Percentiles rank a stretch among this genome's conserved stretches.
Evolutionary conservation across 1,139 yeast genomes (phyloP).

Genomic region (Blastobotrys indianensis): DNA sequence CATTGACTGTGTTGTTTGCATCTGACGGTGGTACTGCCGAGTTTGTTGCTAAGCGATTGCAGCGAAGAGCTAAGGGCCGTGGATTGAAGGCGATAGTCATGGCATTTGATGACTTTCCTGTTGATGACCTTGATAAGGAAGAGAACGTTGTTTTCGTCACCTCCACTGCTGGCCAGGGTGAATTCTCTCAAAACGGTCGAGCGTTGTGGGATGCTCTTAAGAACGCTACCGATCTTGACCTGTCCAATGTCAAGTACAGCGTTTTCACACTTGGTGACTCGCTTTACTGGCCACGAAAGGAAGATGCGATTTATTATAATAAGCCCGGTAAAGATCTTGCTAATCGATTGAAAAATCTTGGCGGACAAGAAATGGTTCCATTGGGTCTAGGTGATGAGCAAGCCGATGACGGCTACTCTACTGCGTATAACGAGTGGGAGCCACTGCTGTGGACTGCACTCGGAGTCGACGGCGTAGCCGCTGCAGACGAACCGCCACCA

Average conservation of each 20-base stretch:
- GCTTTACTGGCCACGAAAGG: conserved; percentile 94
- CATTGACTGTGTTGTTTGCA: conserved; percentile 82
- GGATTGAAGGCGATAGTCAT: conserved; percentile 74
- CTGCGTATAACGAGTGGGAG: conserved; percentile 88
- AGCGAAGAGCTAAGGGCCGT: conserved; percentile 77
- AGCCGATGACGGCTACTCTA: conserved; percentile 90
- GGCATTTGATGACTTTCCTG: conserved; percentile 79
- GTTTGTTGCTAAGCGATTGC: conserved; percentile 71
- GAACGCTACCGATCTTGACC: conserved; percentile 62
- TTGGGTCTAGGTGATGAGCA: conserved; percentile 94
- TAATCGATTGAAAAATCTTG: conserved; percentile 58
- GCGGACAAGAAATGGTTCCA: conserved; percentile 67
- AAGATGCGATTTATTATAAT: conserved; percentile 88
- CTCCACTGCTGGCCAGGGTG: conserved; percentile 97
- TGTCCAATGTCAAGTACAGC: conserved; percentile 61
- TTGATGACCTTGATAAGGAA: conserved; percentile 77
- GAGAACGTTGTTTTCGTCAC: conserved; percentile 76
- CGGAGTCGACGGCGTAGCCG: conserved; percentile 78
- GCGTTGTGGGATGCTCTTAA: conserved; percentile 83
- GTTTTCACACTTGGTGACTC: conserved; percentile 94
- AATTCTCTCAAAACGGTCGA: conserved; percentile 93
- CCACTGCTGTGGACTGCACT: conserved; percentile 78
- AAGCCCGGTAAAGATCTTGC: conserved; percentile 79
- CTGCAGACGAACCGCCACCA: conserved; percentile 94
- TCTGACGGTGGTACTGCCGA: conserved; percentile 96